Conservation (phyloP, 371 early-diverging fungal genomes). For the Rhizopus delemar region DNA sequence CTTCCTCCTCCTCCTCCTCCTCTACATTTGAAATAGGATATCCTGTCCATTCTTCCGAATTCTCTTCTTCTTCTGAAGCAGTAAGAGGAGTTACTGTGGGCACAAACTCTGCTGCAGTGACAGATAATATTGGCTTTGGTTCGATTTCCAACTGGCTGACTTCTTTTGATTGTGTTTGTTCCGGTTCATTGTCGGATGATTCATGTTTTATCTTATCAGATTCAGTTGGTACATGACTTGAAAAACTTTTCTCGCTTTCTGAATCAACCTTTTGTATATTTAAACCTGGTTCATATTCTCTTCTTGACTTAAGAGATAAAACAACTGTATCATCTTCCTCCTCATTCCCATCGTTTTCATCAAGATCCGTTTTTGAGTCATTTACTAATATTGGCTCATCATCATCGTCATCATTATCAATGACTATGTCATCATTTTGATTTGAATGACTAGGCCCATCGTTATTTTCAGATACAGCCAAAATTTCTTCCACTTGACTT, state of each 20-base stretch:
- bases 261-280: background rate
- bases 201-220: background rate
- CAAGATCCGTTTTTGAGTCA: too few relatives aligned
- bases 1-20: conserved; percentile 19
- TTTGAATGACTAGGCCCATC: too few relatives aligned
- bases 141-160: background rate
- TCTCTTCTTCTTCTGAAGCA: conserved; percentile 1
- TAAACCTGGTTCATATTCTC: background rate
- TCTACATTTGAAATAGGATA: background rate
- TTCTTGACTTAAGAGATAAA: background rate
- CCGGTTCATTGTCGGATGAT: background rate
- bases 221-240: background rate
- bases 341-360: background rate
- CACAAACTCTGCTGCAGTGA: background rate
- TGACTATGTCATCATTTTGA: too few relatives aligned
- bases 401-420: too few relatives aligned
- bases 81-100: background rate
- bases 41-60: conserved; percentile 16
- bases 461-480: too few relatives aligned
- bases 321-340: background rate
- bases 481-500: too few relatives aligned
- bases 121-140: background rate
- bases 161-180: too few relatives aligned
- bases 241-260: too few relatives aligned
- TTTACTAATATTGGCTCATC: too few relatives aligned